Evolutionary conservation across 1,284 basidiomycete genomes (phyloP).

Genomic region (Fereydounia khargensis): DNA sequence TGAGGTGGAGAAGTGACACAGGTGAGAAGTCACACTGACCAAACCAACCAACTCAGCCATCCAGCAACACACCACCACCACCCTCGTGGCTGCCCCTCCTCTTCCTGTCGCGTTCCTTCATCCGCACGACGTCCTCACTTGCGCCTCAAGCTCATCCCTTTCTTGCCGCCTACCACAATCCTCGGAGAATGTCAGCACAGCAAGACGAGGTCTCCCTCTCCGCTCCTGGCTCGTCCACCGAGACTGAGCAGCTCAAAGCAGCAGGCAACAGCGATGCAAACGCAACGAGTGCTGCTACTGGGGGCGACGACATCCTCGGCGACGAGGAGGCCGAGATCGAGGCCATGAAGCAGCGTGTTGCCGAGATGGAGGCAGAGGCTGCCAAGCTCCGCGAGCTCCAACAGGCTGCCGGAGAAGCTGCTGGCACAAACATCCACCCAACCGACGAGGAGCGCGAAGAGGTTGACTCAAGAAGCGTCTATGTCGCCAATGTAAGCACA

Average conservation of each 20-base stretch:
- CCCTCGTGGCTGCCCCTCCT: too few species aligned
- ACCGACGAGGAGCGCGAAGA: conserved; percentile 61
- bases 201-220: conserved; percentile 33
- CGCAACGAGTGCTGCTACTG: conserved; percentile 3
- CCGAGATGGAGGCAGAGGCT: conserved; percentile 86
- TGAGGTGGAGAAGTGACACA: too few species aligned
- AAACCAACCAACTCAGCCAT: too few species aligned
- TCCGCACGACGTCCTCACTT: too few species aligned
- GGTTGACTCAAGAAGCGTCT: conserved; percentile 84
- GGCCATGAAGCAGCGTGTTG: conserved; percentile 74
- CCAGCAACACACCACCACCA: too few species aligned
- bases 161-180: too few species aligned
- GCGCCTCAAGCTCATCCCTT: too few species aligned
- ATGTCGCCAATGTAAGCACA: conserved; percentile 85
- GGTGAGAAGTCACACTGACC: too few species aligned
- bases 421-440: conserved; percentile 19
- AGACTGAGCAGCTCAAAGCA: conserved; percentile 4
- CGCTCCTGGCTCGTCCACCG: conserved; percentile 19
- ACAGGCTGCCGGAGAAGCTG: conserved; percentile 69
- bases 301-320: conserved; percentile 9
- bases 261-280: background rate
- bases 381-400: conserved; percentile 85
- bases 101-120: too few species aligned
- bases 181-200: conserved; percentile 18
- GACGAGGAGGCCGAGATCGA: conserved; percentile 60